These are phyloP conservation scores for Aspergillus amoenus DNA, from an alignment of 2,329 filamentous ascomycete genomes.

Conservation along the genomic window DNA sequence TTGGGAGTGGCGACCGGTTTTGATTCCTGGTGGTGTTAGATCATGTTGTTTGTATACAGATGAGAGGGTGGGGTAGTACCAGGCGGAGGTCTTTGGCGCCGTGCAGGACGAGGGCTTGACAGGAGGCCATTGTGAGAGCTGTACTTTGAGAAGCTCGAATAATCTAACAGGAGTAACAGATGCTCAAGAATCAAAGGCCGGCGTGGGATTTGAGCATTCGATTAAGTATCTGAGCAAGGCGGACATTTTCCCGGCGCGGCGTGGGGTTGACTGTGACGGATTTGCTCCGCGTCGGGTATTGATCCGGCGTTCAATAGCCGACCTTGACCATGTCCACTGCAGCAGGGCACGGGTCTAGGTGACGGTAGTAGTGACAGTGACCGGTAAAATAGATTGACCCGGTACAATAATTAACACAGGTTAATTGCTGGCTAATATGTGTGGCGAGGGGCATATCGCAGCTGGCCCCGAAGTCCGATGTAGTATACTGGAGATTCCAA, in stretches of 20 bases:
- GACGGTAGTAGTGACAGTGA: not conserved
- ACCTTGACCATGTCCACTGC: not conserved
- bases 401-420: not conserved
- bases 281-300: slow-evolving; percentile 17
- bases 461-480: not conserved
- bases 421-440: not conserved
- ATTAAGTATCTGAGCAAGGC: slow-evolving; percentile 2
- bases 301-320: slow-evolving; percentile 13
- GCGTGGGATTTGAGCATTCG: not conserved
- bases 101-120: slow-evolving; percentile 55
- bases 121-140: slow-evolving; percentile 25
- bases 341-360: not conserved
- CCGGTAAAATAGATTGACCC: not conserved
- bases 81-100: slow-evolving; percentile 61
- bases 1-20: slow-evolving; percentile 49
- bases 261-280: slow-evolving; percentile 12
- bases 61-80: slow-evolving; percentile 34
- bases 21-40: slow-evolving; percentile 50
- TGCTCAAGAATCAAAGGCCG: not conserved
- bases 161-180: not conserved
- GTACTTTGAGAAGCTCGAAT: not conserved
- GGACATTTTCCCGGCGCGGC: slow-evolving; percentile 2
- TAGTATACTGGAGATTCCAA: not conserved
- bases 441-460: not conserved
- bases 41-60: not conserved